Evolutionary conservation across 257 asterid genomes (phyloP), one percentile per base, ranked within the genome.

Genomic region (Scutellaria baicalensis): DNA sequence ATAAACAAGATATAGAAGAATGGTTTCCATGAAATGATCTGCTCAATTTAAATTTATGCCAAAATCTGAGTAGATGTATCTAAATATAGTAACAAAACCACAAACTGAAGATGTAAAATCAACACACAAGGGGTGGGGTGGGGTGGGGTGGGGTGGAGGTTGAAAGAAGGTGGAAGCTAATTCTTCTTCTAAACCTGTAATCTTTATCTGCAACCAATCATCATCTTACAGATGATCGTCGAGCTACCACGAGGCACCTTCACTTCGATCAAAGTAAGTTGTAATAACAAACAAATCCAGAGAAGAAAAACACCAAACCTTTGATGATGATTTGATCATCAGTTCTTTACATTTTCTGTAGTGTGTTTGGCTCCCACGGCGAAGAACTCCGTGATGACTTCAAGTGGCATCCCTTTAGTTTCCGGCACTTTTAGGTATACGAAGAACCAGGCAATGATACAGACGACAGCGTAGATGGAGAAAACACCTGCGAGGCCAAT

Each of bases 321-420:
- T 17, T 38, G 57, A 66, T 36, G 58, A 67, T 18, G 58, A 50
- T 35, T 47, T 35, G 51, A 55, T 6, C 16, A 42, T 73, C 80
- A 79, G 44, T 73, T 69, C 57, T 69, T 76, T 16, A 23, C 72
- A 59, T 42, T 74, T 35, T 77, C 76, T 1, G 78, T 73, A 70
- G 48, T 12, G 77, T 85, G 89, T 74, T 82, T 86, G 21, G 97
- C 97, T 17, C 96, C 97, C 14, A 87, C 82, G 3, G 95, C 95
- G 2, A 91, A 91, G 86, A 91, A 89, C 51, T 91, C 96, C 0
- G 97, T 83, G 51, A 91, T 91, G 77, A 91, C 97, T 78, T 91
- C 97, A 17, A 91, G 95, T 10, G 97, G 97, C 97, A 91, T 91
- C 59, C 97, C 97, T 76, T 91, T 91, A 5, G 97, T 91, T 69